These are phyloP conservation scores for Leishmania amazonensis DNA, from an alignment of 208 protist genomes.

Conservation along the genomic window DNA sequence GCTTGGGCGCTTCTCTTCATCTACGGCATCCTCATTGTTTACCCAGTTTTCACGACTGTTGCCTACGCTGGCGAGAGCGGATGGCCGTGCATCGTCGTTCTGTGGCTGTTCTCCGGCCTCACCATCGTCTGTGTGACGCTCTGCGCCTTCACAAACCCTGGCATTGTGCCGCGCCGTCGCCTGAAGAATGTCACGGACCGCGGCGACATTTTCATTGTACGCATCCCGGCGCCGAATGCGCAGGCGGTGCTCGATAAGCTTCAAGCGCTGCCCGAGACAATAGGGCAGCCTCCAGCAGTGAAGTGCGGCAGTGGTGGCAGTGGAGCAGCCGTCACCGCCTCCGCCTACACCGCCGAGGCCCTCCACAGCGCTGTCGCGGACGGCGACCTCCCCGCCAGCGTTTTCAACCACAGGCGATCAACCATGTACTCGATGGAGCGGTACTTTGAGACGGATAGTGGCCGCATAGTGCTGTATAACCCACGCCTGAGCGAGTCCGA, in stretches of 20 bases:
- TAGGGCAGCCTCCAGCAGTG: background rate
- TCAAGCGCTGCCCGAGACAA: slow-evolving; percentile 11
- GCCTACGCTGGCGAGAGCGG: slow-evolving; percentile 24
- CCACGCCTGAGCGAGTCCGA: slow-evolving; percentile 33
- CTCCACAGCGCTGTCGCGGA: slow-evolving; percentile 22
- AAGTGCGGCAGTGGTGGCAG: background rate
- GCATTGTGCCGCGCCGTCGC: slow-evolving; percentile 43
- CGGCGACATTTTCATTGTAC: slow-evolving; percentile 43
- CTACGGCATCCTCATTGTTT: slow-evolving; percentile 26
- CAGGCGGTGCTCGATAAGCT: slow-evolving; percentile 39
- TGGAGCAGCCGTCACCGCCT: background rate
- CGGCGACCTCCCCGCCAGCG: slow-evolving; percentile 26
- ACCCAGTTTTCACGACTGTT: slow-evolving; percentile 33
- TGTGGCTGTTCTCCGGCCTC: slow-evolving; percentile 34
- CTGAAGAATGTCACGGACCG: slow-evolving; percentile 33
- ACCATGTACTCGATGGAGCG: slow-evolving; percentile 34
- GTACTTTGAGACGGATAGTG: slow-evolving; percentile 45
- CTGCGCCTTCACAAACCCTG: slow-evolving; percentile 48
- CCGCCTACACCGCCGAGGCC: slow-evolving; percentile 14
- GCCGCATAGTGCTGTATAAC: slow-evolving; percentile 32
- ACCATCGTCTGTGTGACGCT: slow-evolving; percentile 33
- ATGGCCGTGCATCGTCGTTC: slow-evolving; percentile 31
- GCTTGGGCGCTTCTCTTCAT: slow-evolving; percentile 29
- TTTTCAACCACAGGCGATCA: slow-evolving; percentile 36
- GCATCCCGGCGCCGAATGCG: slow-evolving; percentile 48